Evolutionary conservation across 208 protist genomes (phyloP), one percentile per base, ranked within the genome.

Genomic region (Trypanosoma platydactyli): DNA sequence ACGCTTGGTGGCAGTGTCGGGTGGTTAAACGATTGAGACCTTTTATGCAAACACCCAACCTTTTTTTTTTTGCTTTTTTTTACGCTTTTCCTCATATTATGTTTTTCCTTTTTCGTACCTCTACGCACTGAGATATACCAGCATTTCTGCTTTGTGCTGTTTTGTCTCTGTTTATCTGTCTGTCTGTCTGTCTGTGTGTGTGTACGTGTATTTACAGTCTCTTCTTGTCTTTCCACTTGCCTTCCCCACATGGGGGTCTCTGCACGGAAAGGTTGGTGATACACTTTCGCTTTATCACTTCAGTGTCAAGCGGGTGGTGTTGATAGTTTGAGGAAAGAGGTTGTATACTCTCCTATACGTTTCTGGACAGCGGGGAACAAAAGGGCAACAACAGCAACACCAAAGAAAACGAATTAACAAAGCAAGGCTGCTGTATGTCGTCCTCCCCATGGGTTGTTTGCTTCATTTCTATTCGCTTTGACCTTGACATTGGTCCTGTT

Each of bases 391-490:
- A n/a, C n/a, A n/a, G n/a, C n/a, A n/a, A n/a, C n/a, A n/a, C n/a
- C n/a, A n/a, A n/a, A n/a, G n/a, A 35, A 12, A 15, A 58, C 6
- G 3, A 18, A 13, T 18, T 6, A 13, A 50, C 13, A 6, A 54
- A 62, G 46, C n/a, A 24, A 62, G 20, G 24, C 5, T 56, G 44
- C 25, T 20, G 27, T 5, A 71, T 71, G 64, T 60, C 65, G 4
- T 63, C 27, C 59, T 87, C 83, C 25, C 63, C 71, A 30, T 95
- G 89, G 87, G 78, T 86, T 25, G 72, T 84, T 71, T 95, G 89
- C 48, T 76, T 95, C 27, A 74, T 89, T 22, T 88, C 79, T 27
- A 88, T 95, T n/a, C 84, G 86, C 25, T 95, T 95, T 71, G 89
- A 95, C 62, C 65, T 95, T 16, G 86, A 92, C 58, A 74, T 92